phyloP scores from a whole-genome alignment of 108 stramenopile genomes.

The Fragilariopsis cylindrus region DNA sequence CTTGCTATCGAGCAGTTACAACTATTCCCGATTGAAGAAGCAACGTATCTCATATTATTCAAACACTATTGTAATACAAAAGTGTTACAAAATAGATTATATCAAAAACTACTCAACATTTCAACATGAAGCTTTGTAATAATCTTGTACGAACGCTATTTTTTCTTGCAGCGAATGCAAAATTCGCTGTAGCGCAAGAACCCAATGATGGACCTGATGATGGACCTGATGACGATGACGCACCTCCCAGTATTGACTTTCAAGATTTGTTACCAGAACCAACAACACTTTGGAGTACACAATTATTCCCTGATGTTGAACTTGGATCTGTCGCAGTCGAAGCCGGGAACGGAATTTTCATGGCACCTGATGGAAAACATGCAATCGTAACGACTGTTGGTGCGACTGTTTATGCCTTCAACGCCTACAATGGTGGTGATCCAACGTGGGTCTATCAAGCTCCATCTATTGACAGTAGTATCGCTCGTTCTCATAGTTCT shows the following conservation, averaged over 20 bases:
- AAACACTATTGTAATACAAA: too few relatives aligned
- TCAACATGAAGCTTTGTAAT: too few relatives aligned
- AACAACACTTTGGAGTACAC: not conserved
- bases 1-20: too few relatives aligned
- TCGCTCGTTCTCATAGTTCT: slow-evolving; percentile 31
- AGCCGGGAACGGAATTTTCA: slow-evolving; percentile 35
- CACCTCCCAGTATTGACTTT: not conserved
- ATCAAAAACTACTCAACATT: too few relatives aligned
- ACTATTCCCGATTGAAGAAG: too few relatives aligned
- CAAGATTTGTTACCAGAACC: slow-evolving; percentile 15
- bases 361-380: slow-evolving; percentile 25
- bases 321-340: slow-evolving; percentile 16
- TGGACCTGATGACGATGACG: not conserved
- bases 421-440: slow-evolving; percentile 14
- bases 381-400: slow-evolving; percentile 30
- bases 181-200: too few relatives aligned
- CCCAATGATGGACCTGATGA: too few relatives aligned
- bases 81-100: too few relatives aligned
- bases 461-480: not conserved
- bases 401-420: slow-evolving; percentile 29
- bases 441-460: slow-evolving; percentile 29
- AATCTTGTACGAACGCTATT: too few relatives aligned
- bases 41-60: too few relatives aligned
- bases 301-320: slow-evolving; percentile 12
- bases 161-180: too few relatives aligned